Conservation (phyloP, 2,329 filamentous ascomycete genomes). For the Colletotrichum sp. region DNA sequence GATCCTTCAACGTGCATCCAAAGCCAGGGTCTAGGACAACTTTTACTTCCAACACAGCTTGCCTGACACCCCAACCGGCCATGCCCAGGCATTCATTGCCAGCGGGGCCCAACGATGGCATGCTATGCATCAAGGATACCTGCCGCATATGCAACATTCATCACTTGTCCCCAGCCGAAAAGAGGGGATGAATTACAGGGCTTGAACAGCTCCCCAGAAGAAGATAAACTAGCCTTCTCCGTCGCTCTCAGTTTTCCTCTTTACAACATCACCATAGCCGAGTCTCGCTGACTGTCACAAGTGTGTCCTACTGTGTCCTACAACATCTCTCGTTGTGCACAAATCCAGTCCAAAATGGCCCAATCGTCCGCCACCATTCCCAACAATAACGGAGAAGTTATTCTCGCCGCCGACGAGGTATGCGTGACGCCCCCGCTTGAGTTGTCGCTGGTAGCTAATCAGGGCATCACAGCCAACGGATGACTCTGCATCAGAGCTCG, state of each 20-base stretch:
- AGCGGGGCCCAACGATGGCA: not conserved
- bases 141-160: not conserved
- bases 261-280: rapidly evolving
- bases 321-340: not conserved
- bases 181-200: not conserved
- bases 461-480: not conserved
- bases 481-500: not conserved
- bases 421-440: not conserved
- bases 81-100: rapidly evolving
- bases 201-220: rapidly evolving
- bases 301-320: not conserved
- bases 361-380: not conserved
- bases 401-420: not conserved
- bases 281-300: rapidly evolving
- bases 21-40: rapidly evolving
- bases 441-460: not conserved
- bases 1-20: rapidly evolving
- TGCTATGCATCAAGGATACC: not conserved
- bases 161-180: not conserved
- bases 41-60: not conserved
- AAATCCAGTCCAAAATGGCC: not conserved
- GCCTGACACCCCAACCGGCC: rapidly evolving
- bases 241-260: not conserved
- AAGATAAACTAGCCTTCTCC: rapidly evolving
- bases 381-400: not conserved